phyloP scores from a whole-genome alignment of 345 rosid species.

The Heritiera littoralis region DNA sequence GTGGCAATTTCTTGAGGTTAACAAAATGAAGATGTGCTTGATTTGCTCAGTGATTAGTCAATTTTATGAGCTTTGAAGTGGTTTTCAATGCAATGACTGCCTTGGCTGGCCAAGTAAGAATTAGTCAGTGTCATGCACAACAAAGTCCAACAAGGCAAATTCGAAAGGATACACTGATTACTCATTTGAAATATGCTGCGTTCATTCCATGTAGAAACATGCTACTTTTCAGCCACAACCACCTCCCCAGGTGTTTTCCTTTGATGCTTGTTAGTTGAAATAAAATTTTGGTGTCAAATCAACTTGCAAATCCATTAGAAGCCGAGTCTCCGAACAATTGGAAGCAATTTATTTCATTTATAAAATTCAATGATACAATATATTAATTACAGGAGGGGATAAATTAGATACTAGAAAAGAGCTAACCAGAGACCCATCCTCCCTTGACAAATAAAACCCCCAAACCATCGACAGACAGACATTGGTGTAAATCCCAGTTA shows the following conservation, averaged over 20 bases:
- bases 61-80: neutral
- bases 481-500: conserved; percentile 2
- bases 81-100: neutral
- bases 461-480: neutral
- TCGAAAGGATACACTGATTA: too few species aligned
- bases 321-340: neutral
- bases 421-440: neutral
- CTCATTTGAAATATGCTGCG: too few species aligned
- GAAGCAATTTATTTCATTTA: conserved; percentile 12
- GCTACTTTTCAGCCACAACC: too few species aligned
- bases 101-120: neutral
- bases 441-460: neutral
- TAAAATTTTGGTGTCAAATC: neutral
- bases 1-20: neutral
- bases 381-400: conserved; percentile 19
- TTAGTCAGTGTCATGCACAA: too few species aligned
- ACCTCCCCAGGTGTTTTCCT: too few species aligned
- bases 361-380: conserved; percentile 24
- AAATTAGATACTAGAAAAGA: neutral
- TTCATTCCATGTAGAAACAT: too few species aligned
- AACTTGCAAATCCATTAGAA: neutral
- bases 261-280: neutral
- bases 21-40: neutral
- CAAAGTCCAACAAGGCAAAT: too few species aligned
- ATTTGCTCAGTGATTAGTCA: neutral